These are phyloP conservation scores for Penicillium psychrofluorescens DNA, from an alignment of 495 filamentous ascomycete species.

Conservation along the genomic window DNA sequence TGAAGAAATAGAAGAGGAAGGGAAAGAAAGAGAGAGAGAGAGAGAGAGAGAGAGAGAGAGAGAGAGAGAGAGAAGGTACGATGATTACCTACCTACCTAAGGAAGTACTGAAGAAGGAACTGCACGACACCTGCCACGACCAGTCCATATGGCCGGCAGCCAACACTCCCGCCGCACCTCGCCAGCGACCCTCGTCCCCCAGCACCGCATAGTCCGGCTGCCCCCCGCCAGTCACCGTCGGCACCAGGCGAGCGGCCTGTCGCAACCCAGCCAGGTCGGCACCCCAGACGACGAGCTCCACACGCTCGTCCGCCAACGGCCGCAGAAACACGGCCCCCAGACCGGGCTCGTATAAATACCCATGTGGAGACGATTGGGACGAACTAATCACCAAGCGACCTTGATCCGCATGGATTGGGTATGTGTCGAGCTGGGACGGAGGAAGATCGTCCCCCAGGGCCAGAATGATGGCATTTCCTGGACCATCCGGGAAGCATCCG, in stretches of 20 bases:
- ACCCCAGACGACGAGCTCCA: conserved; percentile 54
- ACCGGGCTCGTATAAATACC: too few relatives aligned
- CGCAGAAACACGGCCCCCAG: too few relatives aligned
- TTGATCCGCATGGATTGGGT: too few relatives aligned
- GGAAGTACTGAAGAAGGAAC: too few relatives aligned
- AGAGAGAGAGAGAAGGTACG: conserved; percentile 1
- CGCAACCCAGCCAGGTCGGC: conserved; percentile 34
- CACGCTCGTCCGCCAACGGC: too few relatives aligned
- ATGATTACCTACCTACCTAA: too few relatives aligned
- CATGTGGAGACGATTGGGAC: too few relatives aligned
- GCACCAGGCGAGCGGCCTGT: conserved; percentile 49
- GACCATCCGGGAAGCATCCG: conserved; percentile 27
- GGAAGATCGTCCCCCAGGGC: too few relatives aligned
- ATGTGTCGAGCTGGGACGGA: too few relatives aligned
- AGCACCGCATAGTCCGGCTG: conserved; percentile 51
- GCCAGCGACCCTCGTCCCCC: conserved; percentile 36
- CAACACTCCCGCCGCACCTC: conserved; percentile 44
- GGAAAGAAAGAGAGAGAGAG: not conserved
- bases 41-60: conserved; percentile 18
- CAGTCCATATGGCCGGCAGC: conserved; percentile 51
- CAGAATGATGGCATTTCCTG: conserved; percentile 1
- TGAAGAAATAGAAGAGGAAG: not conserved
- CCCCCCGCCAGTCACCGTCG: conserved; percentile 50
- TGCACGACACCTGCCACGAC: conserved; percentile 40
- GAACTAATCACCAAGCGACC: too few relatives aligned